These are phyloP conservation scores for Ammopiptanthus mongolicus DNA, from an alignment of 306 rosid species.

Conservation along the genomic window DNA sequence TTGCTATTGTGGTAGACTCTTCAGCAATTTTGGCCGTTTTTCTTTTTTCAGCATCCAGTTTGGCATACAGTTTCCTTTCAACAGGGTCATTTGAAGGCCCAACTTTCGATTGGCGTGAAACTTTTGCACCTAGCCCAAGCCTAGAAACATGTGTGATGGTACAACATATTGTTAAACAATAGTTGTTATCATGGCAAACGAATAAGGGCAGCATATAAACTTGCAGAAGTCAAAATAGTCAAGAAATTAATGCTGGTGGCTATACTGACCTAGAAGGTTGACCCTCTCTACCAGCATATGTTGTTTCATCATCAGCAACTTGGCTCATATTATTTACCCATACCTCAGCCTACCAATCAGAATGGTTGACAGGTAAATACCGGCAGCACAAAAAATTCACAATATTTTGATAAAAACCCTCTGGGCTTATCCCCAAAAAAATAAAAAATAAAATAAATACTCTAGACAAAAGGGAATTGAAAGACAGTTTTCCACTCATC, in stretches of 20 bases:
- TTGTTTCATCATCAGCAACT: constrained; percentile 42
- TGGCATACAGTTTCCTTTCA: constrained; percentile 57
- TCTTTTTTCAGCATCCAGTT: constrained; percentile 48
- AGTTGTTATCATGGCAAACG: neutral
- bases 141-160: constrained; percentile 26
- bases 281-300: constrained; percentile 27
- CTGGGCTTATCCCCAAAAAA: neutral
- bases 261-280: constrained; percentile 58
- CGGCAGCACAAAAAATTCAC: neutral
- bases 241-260: neutral
- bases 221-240: neutral
- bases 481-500: neutral
- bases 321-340: constrained; percentile 72
- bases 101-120: constrained; percentile 46
- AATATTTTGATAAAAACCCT: neutral
- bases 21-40: constrained; percentile 48
- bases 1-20: constrained; percentile 27
- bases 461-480: neutral
- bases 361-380: neutral
- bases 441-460: no score
- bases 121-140: constrained; percentile 89
- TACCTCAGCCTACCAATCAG: constrained; percentile 60
- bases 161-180: neutral
- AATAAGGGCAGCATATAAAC: neutral
- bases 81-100: constrained; percentile 63